phyloP scores from a whole-genome alignment of 2,329 filamentous ascomycete species.

The Aureobasidium sp. region DNA sequence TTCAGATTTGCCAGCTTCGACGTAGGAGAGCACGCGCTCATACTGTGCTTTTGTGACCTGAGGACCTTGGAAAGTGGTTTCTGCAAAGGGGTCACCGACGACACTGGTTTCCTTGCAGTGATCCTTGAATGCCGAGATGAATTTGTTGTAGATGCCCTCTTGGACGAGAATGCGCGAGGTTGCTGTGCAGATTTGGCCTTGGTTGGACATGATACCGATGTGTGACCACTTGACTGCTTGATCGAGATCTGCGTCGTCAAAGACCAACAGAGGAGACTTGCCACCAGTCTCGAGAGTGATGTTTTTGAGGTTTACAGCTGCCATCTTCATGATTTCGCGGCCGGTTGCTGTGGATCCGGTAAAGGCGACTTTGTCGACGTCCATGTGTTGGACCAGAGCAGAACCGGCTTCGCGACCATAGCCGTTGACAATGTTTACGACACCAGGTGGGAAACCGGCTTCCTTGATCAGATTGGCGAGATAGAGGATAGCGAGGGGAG shows the following conservation, averaged over 20 bases:
- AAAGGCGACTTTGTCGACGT: conserved; percentile 67
- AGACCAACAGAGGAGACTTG: conserved; percentile 46
- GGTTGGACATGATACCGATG: conserved; percentile 44
- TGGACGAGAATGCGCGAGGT: conserved; percentile 47
- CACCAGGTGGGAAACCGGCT: conserved; percentile 66
- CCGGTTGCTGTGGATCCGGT: conserved; percentile 65
- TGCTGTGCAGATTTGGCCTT: conserved; percentile 48
- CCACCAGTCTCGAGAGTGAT: conserved; percentile 51
- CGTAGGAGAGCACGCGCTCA: conserved; percentile 54
- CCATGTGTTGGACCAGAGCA: conserved; percentile 45
- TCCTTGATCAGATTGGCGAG: conserved; percentile 57
- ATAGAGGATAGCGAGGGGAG: conserved; percentile 45
- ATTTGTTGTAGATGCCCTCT: conserved; percentile 47
- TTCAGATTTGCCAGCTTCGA: conserved; percentile 59
- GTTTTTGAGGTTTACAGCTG: conserved; percentile 51
- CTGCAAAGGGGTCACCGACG: conserved; percentile 58
- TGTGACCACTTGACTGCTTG: conserved; percentile 58
- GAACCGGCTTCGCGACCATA: background rate
- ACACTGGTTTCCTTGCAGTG: conserved; percentile 49
- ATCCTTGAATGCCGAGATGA: conserved; percentile 51
- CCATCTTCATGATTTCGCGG: conserved; percentile 62
- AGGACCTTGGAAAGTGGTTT: conserved; percentile 59
- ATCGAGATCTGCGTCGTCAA: conserved; percentile 44
- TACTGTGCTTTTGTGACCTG: conserved; percentile 37
- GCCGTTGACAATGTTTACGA: conserved; percentile 57